phyloP scores from a whole-genome alignment of 2,329 filamentous ascomycete genomes.

The Colletotrichum camelliae region DNA sequence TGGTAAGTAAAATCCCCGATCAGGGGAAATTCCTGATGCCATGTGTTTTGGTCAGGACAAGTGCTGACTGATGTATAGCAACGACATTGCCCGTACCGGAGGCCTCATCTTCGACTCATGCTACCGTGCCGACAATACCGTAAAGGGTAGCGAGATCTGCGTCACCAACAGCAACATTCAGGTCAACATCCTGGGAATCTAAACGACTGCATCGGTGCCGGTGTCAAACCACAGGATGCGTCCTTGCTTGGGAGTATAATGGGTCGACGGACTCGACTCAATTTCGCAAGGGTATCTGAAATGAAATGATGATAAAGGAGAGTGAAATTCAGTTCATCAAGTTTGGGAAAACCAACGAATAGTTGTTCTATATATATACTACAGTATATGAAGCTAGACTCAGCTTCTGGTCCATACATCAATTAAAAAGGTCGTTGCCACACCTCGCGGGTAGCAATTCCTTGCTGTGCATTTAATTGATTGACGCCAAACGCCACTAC shows the following conservation, averaged over 20 bases:
- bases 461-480: rapidly evolving
- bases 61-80: not conserved
- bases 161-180: not conserved
- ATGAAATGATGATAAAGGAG: not conserved
- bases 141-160: not conserved
- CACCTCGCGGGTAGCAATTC: rapidly evolving
- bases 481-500: not conserved
- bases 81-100: not conserved
- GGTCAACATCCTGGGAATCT: not conserved
- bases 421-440: not conserved
- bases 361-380: not conserved
- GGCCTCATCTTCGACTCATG: not conserved
- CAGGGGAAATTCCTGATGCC: not conserved
- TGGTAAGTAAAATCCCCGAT: not conserved
- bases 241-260: not conserved
- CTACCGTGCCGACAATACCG: not conserved
- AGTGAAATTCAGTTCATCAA: not conserved
- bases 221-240: rapidly evolving
- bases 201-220: not conserved
- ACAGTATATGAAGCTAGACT: rapidly evolving
- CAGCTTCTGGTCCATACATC: not conserved
- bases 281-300: rapidly evolving
- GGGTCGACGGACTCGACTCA: not conserved
- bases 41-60: rapidly evolving
- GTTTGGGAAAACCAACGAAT: rapidly evolving